Evolutionary conservation across 1,139 yeast genomes (phyloP).

Genomic region (Pichia sp.): DNA sequence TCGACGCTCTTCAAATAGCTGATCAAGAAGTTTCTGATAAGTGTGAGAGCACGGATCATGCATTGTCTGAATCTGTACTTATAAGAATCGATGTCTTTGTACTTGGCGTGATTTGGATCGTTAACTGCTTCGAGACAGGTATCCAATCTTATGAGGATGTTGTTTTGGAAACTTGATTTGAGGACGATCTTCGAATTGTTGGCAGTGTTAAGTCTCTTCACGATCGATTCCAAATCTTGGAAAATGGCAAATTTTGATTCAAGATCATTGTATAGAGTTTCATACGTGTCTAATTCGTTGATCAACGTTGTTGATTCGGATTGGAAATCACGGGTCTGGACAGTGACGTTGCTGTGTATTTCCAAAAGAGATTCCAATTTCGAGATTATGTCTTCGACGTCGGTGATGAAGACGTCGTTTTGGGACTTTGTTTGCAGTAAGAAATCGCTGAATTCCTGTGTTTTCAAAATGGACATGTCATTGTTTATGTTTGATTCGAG

Average conservation of each 20-base stretch:
- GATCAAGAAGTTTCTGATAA: slow-evolving; percentile 66
- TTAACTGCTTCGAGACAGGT: slow-evolving; percentile 50
- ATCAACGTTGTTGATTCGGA: slow-evolving; percentile 53
- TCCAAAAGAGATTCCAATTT: slow-evolving; percentile 44
- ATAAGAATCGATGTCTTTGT: slow-evolving; percentile 71
- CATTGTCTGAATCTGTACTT: slow-evolving; percentile 78
- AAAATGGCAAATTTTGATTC: slow-evolving; percentile 56
- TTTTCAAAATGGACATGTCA: slow-evolving; percentile 17
- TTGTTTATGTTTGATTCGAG: slow-evolving; percentile 30
- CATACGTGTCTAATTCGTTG: slow-evolving; percentile 47
- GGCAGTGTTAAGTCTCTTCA: slow-evolving; percentile 66
- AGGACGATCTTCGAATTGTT: slow-evolving; percentile 60
- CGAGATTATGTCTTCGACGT: slow-evolving; percentile 42
- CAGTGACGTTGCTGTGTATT: slow-evolving; percentile 55
- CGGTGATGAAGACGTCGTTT: slow-evolving; percentile 37
- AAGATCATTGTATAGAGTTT: slow-evolving; percentile 46
- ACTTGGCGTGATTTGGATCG: slow-evolving; percentile 42
- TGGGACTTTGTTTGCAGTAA: slow-evolving; percentile 35
- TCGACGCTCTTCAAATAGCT: slow-evolving; percentile 51
- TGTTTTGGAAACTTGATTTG: slow-evolving; percentile 49
- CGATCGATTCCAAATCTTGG: slow-evolving; percentile 68
- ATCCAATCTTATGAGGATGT: slow-evolving; percentile 59
- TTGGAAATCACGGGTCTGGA: slow-evolving; percentile 66
- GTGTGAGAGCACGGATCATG: slow-evolving; percentile 75
- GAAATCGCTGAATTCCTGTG: slow-evolving; percentile 42